Conservation (phyloP, 2,329 filamentous ascomycete species). For the Zasmidium citrigriseum region DNA sequence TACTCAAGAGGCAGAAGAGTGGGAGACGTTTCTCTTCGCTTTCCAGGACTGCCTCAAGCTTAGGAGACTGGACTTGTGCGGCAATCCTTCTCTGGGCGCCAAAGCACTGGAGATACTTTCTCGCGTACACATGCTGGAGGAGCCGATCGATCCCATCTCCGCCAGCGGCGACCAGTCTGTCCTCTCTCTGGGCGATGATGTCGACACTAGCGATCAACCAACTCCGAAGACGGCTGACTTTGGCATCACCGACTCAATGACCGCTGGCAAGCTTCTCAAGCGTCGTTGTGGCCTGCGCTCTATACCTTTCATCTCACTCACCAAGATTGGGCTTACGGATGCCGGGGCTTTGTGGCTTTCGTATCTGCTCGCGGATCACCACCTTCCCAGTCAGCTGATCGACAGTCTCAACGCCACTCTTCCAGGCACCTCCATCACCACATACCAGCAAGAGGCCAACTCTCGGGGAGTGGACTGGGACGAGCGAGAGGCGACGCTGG, state of each 20-base stretch:
- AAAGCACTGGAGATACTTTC: slow-evolving; percentile 49
- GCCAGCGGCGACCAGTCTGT: slow-evolving; percentile 25
- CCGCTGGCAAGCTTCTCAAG: slow-evolving; percentile 18
- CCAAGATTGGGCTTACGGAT: slow-evolving; percentile 37
- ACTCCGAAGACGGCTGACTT: neutral
- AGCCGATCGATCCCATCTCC: slow-evolving; percentile 33
- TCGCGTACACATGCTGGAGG: slow-evolving; percentile 42
- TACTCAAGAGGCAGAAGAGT: slow-evolving; percentile 40
- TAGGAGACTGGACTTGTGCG: slow-evolving; percentile 47
- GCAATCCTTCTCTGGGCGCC: slow-evolving; percentile 44
- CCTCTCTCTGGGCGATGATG: slow-evolving; percentile 27
- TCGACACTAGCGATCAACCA: neutral
- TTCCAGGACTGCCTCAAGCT: slow-evolving; percentile 47
- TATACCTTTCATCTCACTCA: slow-evolving; percentile 42
- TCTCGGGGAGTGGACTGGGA: slow-evolving; percentile 39
- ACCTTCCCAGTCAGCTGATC: slow-evolving; percentile 40
- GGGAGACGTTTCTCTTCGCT: slow-evolving; percentile 46
- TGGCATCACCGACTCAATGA: slow-evolving; percentile 16
- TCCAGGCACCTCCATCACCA: slow-evolving; percentile 32
- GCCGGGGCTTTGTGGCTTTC: slow-evolving; percentile 44
- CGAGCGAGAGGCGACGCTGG: slow-evolving; percentile 29
- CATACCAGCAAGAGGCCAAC: slow-evolving; percentile 31
- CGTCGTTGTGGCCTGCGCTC: slow-evolving; percentile 40
- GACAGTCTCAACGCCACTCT: slow-evolving; percentile 34
- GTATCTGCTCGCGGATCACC: slow-evolving; percentile 41